Base-by-base conservation (phyloP, 345 rosid genomes). In the Brassica carinata region DNA sequence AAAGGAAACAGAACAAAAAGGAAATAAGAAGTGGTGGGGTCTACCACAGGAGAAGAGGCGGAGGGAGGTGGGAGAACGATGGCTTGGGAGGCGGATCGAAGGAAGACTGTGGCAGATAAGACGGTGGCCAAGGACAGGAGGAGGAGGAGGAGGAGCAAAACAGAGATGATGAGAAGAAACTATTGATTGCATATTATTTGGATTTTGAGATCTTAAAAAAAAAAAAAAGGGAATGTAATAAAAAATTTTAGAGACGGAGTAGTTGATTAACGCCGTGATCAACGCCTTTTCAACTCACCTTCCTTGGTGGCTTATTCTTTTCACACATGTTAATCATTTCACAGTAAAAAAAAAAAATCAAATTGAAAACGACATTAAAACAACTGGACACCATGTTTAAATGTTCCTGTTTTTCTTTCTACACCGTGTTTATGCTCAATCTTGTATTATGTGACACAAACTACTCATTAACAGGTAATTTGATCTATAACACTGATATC, bases 121-220 rank as follows among this genome's bases (percentile, higher is more conserved):
- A 62, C 18, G 13, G 38, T 48, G 31, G 67, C 67, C 5, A 69
- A 59, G 72, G 26, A 53, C 1, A 69, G 72, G 18, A 69, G 62
- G 72, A 70, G 67, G n/a, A 70, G 67, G n/a, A 65, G 62, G 76
- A 69, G 59, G 10, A 65, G 69, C 8, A 64, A 75, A 63, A 55
- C 29, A 30, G 51, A 80, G 67, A 53, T 75, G 34, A 3, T 63
- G 51, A 69, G 79, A 43, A 26, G 26, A 58, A 43, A 73, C 26
- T 58, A 79, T 59, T 72, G 77, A 57, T 72, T 40, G 77, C 82
- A 79, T 79, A 29, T 30, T 72, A 2, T 72, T 29, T 79, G 66
- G 57, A 7, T 4, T 33, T 36, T 59, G 61, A 77, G 48, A 65
- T 77, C 61, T 59, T 23, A 4, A 10, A 51, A 51, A 5, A 45